Conservation (phyloP, 208 protist species). For the Trypanosomatidae sp. region DNA sequence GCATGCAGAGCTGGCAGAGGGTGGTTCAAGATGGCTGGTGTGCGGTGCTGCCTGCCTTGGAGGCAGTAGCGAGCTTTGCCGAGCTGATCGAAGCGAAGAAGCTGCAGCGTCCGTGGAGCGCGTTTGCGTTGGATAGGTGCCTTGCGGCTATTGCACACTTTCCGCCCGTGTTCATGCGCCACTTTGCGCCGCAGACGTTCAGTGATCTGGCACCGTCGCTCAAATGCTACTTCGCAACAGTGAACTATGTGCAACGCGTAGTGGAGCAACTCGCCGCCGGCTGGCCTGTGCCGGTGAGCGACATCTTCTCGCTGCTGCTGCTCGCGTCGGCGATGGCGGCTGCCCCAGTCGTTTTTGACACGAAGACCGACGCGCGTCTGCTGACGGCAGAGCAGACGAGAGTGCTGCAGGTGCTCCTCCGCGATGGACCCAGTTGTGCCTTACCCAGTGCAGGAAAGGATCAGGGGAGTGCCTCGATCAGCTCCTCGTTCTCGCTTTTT, state of each 20-base stretch:
- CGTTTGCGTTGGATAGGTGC: constrained; percentile 50
- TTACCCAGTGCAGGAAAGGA: too few relatives aligned
- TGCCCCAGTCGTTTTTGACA: constrained; percentile 6
- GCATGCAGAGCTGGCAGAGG: constrained; percentile 45
- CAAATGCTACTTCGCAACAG: constrained; percentile 68
- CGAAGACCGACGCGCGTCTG: constrained; percentile 4
- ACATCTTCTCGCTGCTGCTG: constrained; percentile 62
- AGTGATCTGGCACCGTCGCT: constrained; percentile 48
- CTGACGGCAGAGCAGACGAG: constrained; percentile 20
- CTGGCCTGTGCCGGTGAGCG: constrained; percentile 63
- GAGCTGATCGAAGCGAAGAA: constrained; percentile 59
- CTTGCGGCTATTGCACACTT: constrained; percentile 39
- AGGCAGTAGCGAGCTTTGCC: constrained; percentile 29
- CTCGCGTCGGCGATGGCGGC: constrained; percentile 28
- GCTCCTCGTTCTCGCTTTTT: neutral
- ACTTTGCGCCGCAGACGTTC: constrained; percentile 66
- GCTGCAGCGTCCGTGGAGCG: constrained; percentile 57
- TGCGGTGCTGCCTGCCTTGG: constrained; percentile 37
- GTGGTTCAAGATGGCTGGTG: constrained; percentile 57
- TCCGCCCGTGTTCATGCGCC: constrained; percentile 36
- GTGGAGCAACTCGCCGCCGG: constrained; percentile 56
- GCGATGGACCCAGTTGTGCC: neutral
- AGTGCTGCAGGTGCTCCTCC: constrained; percentile 15
- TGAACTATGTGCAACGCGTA: constrained; percentile 62
- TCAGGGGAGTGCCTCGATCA: neutral